Evolutionary conservation across 805 yeast species (phyloP), one percentile per base, ranked within the genome.

Genomic region (Zygotorulaspora sp.): DNA sequence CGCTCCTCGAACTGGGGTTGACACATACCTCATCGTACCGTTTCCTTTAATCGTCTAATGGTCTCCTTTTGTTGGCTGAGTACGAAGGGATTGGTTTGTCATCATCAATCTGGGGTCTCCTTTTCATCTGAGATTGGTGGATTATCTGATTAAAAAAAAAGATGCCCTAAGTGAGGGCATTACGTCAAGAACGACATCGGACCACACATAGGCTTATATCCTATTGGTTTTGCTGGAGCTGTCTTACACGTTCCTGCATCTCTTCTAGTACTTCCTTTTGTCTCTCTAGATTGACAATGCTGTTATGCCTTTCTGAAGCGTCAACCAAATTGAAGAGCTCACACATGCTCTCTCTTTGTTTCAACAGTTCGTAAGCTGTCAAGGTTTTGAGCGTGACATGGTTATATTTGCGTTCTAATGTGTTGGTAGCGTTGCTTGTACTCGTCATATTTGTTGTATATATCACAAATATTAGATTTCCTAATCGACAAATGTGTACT

Each of bases 281-380:
- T 16, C 40, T 40, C 5, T 40, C 42, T 4, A 32, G 31, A 14
- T 53, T 43, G 4, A 50, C 41, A 6, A 47, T 40, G 15, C 37
- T 25, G 5, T 31, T 27, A 16, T 40, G 49, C 25, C 52, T 45
- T 24, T 50, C 48, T 6, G 48, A 32, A 30, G 52, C 52, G 31
- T 56, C 62, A 19, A 48, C 41, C 27, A 58, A 32, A 30, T 55
- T 47, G 39, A 59, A 57, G 31, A 58, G 38, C 36, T 58, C 63
- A 26, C 52, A 45, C 44, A 59, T 46, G 25, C 48, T 55, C 36
- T 58, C 63, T 16, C 62, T 43, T 15, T 52, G 53, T 9, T 49
- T 24, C 14, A 59, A 36, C 20, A 57, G 42, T 37, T 58, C 53
- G 30, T 55, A 49, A 1, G 64, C 63, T 2, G 63, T 57, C 20